Percentiles rank a stretch among this genome's conserved stretches.
These are phyloP conservation scores for Tetracladium marchalianum DNA, from an alignment of 495 filamentous ascomycete species.

Conservation along the genomic window DNA sequence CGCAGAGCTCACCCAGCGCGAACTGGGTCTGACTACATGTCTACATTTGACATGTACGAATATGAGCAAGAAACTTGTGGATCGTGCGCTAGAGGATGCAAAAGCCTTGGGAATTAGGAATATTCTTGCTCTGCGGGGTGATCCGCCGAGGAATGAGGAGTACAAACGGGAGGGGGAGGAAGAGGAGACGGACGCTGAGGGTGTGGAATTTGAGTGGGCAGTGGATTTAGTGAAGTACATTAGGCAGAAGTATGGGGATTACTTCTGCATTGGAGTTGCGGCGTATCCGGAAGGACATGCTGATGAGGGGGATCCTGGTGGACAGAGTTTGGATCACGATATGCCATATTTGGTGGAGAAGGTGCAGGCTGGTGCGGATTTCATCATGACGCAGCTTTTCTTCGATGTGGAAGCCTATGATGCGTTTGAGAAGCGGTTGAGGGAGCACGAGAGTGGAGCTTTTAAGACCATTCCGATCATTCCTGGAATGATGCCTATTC, in stretches of 20 bases:
- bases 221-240: conserved; percentile 90
- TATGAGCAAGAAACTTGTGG: conserved; percentile 79
- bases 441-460: conserved; percentile 72
- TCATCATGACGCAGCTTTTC: conserved; percentile 99
- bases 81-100: conserved; percentile 82
- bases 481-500: conserved; percentile 93
- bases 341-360: conserved; percentile 89
- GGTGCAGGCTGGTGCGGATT: conserved; percentile 84
- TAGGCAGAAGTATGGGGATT: conserved; percentile 72
- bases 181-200: conserved; percentile 31
- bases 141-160: conserved; percentile 82
- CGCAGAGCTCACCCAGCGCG: conserved; percentile 88
- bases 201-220: conserved; percentile 80
- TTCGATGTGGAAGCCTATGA: conserved; percentile 79
- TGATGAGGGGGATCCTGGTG: conserved; percentile 70
- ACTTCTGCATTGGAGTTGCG: conserved; percentile 94
- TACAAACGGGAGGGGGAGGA: conserved; percentile 55
- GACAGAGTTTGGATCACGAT: conserved; percentile 71
- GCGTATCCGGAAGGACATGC: conserved; percentile 93
- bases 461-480: conserved; percentile 89
- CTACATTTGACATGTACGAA: conserved; percentile 97
- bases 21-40: conserved; percentile 87
- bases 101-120: conserved; percentile 91
- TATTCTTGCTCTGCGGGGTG: conserved; percentile 88
- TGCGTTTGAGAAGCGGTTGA: conserved; percentile 64